Evolutionary conservation across 805 yeast species (phyloP), one percentile per base, ranked within the genome.

Genomic region (Nakazawaea laoshanensis): DNA sequence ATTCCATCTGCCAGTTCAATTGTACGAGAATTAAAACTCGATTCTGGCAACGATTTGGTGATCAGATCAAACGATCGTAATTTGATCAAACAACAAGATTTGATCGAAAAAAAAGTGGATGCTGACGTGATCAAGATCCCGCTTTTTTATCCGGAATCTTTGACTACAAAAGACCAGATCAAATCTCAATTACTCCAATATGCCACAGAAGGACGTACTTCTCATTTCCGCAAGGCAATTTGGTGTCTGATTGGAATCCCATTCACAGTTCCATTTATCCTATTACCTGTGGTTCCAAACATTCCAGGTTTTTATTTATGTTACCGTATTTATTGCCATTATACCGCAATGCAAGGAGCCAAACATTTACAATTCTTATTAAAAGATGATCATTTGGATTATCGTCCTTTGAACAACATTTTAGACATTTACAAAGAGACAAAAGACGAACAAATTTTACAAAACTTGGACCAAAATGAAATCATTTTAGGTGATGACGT

Each of bases 241-340:
- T 42, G 61, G 24, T 73, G 81, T 42, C 64, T 71, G 1, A 38
- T 77, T 11, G 75, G 76, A 3, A 54, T 89, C 3, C 96, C 96
- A 2, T 42, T 88, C 28, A 75, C 94, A 0, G 44, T 85, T 3
- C 97, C 97, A 2, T 52, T 88, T 27, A 87, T 85, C 0, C 45
- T 86, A 27, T 49, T 89, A 1, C 97, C 97, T 0, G 64, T 88
- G n/a, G 52, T 87, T 3, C 97, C 97, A 14, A 88, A 88, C 46
- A 71, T 88, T 14, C 97, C 97, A 0, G 95, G 95, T 0, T 81
- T 89, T 48, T 89, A 86, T 47, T 55, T 88, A 27, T 65, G 81
- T 3, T 88, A 81, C 50, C 65, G 97, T 40, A 65, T 81, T 13
- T 88, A 86, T 58, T 85, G 95, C 50, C 85, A 89, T 52, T 66